phyloP scores from a whole-genome alignment of 129 eudicot species.

The Centella asiatica region DNA sequence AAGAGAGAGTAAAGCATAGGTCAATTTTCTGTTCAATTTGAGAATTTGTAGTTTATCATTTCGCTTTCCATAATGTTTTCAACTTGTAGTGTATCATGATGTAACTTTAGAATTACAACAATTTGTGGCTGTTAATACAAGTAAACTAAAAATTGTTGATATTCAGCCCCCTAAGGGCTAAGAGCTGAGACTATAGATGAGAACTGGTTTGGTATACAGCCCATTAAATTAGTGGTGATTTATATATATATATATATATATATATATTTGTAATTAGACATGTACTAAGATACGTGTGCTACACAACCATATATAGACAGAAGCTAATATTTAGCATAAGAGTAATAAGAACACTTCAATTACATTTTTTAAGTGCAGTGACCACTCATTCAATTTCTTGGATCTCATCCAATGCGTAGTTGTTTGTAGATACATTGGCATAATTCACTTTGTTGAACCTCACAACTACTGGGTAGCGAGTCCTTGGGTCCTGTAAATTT shows the following conservation, averaged over 20 bases:
- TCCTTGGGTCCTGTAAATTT: slow-evolving; percentile 30
- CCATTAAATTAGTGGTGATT: neutral
- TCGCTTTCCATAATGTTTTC: too few relatives aligned
- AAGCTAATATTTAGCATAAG: slow-evolving; percentile 20
- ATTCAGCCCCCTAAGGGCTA: too few relatives aligned
- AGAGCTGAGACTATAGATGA: too few relatives aligned
- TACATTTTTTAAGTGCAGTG: neutral
- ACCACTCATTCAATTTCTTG: slow-evolving; percentile 24
- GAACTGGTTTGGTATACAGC: neutral
- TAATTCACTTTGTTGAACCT: slow-evolving; percentile 54
- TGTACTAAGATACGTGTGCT: slow-evolving; percentile 16
- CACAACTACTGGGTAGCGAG: slow-evolving; percentile 47
- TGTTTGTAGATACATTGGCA: slow-evolving; percentile 53
- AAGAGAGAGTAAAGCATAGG: too few relatives aligned
- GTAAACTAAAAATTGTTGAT: too few relatives aligned
- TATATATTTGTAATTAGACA: slow-evolving; percentile 17
- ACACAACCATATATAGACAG: slow-evolving; percentile 20
- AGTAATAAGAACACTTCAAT: neutral
- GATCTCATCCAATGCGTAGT: slow-evolving; percentile 48
- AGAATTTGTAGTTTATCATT: too few relatives aligned
- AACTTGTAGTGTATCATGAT: too few relatives aligned
- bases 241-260: slow-evolving; percentile 5
- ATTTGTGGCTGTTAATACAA: too few relatives aligned
- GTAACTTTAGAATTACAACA: too few relatives aligned
- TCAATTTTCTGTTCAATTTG: too few relatives aligned